A percentile compares a stretch with the other conserved stretches of the same genome.
phyloP scores from a whole-genome alignment of 129 eudicot genomes.

The Artemisia argyi region DNA sequence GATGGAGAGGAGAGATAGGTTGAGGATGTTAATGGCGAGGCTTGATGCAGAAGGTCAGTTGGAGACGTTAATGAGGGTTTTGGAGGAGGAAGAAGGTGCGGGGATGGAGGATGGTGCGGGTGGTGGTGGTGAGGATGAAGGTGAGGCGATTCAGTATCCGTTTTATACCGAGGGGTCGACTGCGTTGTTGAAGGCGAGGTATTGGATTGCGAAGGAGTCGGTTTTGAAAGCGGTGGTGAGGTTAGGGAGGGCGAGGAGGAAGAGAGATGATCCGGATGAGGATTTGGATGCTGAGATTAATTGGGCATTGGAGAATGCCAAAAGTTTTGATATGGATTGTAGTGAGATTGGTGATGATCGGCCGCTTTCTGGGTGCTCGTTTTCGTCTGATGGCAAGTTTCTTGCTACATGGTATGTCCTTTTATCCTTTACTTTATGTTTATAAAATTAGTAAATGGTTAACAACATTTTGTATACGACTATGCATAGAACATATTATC shows the following conservation, averaged over 20 bases:
- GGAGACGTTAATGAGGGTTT: slow-evolving; percentile 76
- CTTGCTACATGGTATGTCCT: slow-evolving; percentile 84
- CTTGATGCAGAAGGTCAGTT: slow-evolving; percentile 80
- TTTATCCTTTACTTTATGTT: slow-evolving; percentile 5
- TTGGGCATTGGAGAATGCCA: slow-evolving; percentile 75
- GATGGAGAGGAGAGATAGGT: slow-evolving; percentile 94
- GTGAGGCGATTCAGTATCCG: slow-evolving; percentile 71
- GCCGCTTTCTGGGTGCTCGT: slow-evolving; percentile 85
- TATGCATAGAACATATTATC: not conserved
- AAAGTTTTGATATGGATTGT: slow-evolving; percentile 52
- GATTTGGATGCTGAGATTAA: slow-evolving; percentile 89
- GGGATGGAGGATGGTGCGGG: slow-evolving; percentile 49
- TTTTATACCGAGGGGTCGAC: slow-evolving; percentile 84
- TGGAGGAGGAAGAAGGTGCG: slow-evolving; percentile 82
- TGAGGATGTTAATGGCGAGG: slow-evolving; percentile 81
- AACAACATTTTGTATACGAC: not conserved
- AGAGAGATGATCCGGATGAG: slow-evolving; percentile 91
- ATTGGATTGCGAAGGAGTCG: slow-evolving; percentile 67
- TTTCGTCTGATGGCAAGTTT: slow-evolving; percentile 70
- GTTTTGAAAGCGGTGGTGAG: slow-evolving; percentile 64
- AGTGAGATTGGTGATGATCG: slow-evolving; percentile 94
- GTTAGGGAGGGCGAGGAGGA: slow-evolving; percentile 74
- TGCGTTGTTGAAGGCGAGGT: slow-evolving; percentile 63
- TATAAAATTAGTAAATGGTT: slow-evolving; percentile 2
- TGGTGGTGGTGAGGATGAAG: slow-evolving; percentile 62